Evolutionary conservation across 2,329 filamentous ascomycete species (phyloP), one percentile per base, ranked within the genome.

Genomic region (Fusarium sp.): DNA sequence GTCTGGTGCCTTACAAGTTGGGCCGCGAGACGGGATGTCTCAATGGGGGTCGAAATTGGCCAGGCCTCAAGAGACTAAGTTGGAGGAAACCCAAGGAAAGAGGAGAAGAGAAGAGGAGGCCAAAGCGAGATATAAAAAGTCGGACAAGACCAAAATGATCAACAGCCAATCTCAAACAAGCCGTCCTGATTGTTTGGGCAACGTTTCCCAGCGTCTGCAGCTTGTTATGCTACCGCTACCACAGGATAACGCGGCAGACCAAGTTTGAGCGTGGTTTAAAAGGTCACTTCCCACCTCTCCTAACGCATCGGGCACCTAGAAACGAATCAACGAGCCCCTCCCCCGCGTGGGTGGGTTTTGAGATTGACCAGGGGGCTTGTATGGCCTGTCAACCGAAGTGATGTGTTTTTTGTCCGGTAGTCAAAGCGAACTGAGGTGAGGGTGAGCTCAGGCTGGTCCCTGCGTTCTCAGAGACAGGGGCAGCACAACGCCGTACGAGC

Each of bases 1-100:
- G 49, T 59, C 61, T 65, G 61, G 41, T 69, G 72, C 70, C 72
- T 72, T 67, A 65, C 57, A 62, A 73, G 62, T 74, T 73, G 71
- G 72, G 72, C 71, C 67, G 72, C 72, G 61, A 72, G 65, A 62
- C 50, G 55, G 32, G 17, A 45, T 28, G 46, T 52, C 52, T 60
- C 22, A 39, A 49, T 53, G 50, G 37, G 45, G 48, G 30, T 61
- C 47, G 30, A 62, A 57, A 37, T 46, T 44, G 35, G 59, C 44
- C 40, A 57, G 44, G 54, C 39, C 49, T 54, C 41, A 67, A 54
- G 46, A 32, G 37, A 59, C 59, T 58, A 64, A 35, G n/a, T 50
- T 26, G 59, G n/a, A 52, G 17, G 20, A 37, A 54, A 26, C 50
- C 44, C 33, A 35, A 46, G 28, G 41, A 19, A 32, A 43, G 11